Evolutionary conservation across 306 rosid species (phyloP).

Genomic region (Citrullus colocynthis): DNA sequence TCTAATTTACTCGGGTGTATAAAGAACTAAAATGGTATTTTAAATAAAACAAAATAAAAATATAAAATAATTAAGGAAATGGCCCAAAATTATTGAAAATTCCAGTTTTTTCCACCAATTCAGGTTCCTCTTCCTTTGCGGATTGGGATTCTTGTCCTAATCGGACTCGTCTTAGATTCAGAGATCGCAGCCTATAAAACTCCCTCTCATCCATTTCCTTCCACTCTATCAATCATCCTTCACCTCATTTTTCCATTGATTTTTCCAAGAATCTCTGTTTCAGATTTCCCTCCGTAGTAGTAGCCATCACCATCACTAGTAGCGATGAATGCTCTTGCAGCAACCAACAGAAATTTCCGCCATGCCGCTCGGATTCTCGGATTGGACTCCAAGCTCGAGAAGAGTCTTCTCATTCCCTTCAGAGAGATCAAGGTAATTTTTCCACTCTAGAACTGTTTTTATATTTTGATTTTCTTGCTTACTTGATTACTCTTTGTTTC

Average conservation of each 20-base stretch:
- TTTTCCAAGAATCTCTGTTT: neutral
- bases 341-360: slow-evolving; percentile 48
- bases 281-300: neutral
- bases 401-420: slow-evolving; percentile 47
- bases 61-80: neutral
- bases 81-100: neutral
- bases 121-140: neutral
- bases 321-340: slow-evolving; percentile 53
- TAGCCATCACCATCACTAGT: too few relatives aligned
- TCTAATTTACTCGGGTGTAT: too few relatives aligned
- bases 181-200: neutral
- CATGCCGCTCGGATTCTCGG: slow-evolving; percentile 47
- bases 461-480: too few relatives aligned
- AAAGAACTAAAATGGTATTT: too few relatives aligned
- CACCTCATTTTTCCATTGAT: too few relatives aligned
- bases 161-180: neutral
- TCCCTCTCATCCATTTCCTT: neutral
- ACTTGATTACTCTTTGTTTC: too few relatives aligned
- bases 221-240: too few relatives aligned
- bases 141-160: neutral
- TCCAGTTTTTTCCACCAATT: neutral
- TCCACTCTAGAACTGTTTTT: too few relatives aligned
- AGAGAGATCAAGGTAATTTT: slow-evolving; percentile 45
- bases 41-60: neutral
- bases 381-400: slow-evolving; percentile 48